These are phyloP conservation scores for Ligustrum vulgare DNA, from an alignment of 257 asterid genomes.

Conservation along the genomic window DNA sequence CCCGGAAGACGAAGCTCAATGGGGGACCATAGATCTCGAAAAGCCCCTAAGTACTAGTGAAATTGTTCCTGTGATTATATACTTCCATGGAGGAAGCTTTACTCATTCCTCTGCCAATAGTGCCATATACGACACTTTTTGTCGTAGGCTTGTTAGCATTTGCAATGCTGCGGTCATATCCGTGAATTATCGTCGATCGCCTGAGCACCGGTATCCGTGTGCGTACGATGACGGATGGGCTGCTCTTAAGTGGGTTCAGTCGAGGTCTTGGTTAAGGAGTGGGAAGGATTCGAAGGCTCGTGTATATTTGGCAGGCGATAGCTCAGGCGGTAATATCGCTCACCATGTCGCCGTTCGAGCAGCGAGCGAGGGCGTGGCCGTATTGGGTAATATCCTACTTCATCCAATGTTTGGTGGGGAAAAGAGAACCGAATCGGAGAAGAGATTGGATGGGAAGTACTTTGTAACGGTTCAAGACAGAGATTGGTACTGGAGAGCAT, in stretches of 20 bases:
- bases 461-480: slow-evolving; percentile 15
- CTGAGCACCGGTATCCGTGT: slow-evolving; percentile 11
- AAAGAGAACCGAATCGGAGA: slow-evolving; percentile 15
- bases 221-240: slow-evolving; percentile 23
- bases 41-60: slow-evolving; percentile 8
- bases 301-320: slow-evolving; percentile 13
- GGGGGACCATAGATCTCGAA: slow-evolving; percentile 14
- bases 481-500: slow-evolving; percentile 24
- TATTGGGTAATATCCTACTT: slow-evolving; percentile 15
- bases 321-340: slow-evolving; percentile 20
- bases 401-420: slow-evolving; percentile 18
- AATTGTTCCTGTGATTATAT: slow-evolving; percentile 16
- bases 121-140: slow-evolving; percentile 16
- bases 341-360: slow-evolving; percentile 17
- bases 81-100: slow-evolving; percentile 23
- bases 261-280: slow-evolving; percentile 13
- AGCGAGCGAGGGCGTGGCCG: background rate
- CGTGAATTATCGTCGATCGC: slow-evolving; percentile 15
- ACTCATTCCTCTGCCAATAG: slow-evolving; percentile 21
- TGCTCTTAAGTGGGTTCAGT: slow-evolving; percentile 15
- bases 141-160: slow-evolving; percentile 9
- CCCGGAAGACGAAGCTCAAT: slow-evolving; percentile 1
- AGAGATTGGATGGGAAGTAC: slow-evolving; percentile 18
- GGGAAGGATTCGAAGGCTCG: slow-evolving; percentile 19
- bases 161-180: slow-evolving; percentile 21